Evolutionary conservation across 768 basidiomycete species (phyloP), one percentile per base, ranked within the genome.

Genomic region (Kwoniella europaea): DNA sequence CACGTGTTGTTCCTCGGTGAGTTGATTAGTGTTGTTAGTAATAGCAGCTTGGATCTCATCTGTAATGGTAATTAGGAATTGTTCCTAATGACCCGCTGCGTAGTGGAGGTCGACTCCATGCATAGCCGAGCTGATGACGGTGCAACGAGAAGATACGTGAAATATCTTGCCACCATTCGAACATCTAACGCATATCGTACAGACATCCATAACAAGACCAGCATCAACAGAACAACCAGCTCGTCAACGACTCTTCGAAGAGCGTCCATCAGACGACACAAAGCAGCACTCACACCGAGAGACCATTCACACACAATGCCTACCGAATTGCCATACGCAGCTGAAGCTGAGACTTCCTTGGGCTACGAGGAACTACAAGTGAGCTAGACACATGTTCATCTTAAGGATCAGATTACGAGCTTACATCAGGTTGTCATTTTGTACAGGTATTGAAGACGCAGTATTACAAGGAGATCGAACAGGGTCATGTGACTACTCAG

Each of bases 251-350:
- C 1, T 6, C 35, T 35, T 35, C 35, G 35, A 35, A 35, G 35
- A 9, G 0, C 6, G 35, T 35, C 35, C 7, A 6, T 35, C 57
- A 59, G 27, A 35, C 22, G 27, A 29, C 55, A 10, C 16, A 29
- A 20, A 46, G 44, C 61, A 24, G 18, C 41, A 63, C 18, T 20
- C n/a, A 63, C 10, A 43, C 61, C 35, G 7, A 4, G 35, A 35
- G 35, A 35, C 7, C 35, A 35, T 4, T 35, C 7, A 35, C 35
- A 35, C 63, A 65, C 4, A 12, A 86, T 86, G 86, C 81, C 85
- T 2, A 92, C 92, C 63, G 93, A 97, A 78, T 87, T 97, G 18
- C 95, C 95, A 50, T 97, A 97, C 84, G 95, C 95, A 63, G 95
- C 94, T 16, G 95, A 98, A 82, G 95, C 94, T 2, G 90, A 96